Evolutionary conservation across 2,329 filamentous ascomycete species (phyloP), one percentile per base, ranked within the genome.

Genomic region (Lojkania enalia): DNA sequence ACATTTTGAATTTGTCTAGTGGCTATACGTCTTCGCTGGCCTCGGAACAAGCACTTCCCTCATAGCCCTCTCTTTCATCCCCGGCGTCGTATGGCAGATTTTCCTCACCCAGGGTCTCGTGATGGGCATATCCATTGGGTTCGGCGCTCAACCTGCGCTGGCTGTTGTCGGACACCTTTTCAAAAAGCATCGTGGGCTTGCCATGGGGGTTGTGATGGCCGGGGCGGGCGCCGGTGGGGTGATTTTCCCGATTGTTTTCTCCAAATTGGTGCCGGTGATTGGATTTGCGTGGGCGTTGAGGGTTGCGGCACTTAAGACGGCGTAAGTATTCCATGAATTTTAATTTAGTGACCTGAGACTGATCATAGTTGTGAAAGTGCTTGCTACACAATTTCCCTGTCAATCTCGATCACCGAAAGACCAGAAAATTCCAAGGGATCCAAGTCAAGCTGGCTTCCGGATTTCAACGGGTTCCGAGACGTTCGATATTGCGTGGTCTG

Each of bases 201-300:
- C 73, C 0, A 71, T 73, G 48, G 74, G 74, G 0, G 33, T 76
- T 1, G 73, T 73, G 1, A 67, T 71, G 5, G 62, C 69, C 2
- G 74, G 74, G 0, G 67, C 65, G 23, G 63, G 61, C 7, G 46
- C 74, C 2, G 67, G 71, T 38, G 77, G 64, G 3, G 79, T 85
- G 2, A 75, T 82, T 16, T 78, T 83, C 43, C 82, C 82, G 2
- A 73, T 79, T 32, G 69, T 78, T 39, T 76, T 86, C 50, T 72
- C 80, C 44, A 74, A 78, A 42, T 65, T 85, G 15, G 69, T 81
- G 5, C 76, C 77, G 0, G 59, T 63, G 11, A 68, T 85, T 7
- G 82, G 83, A 0, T 86, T 85, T 52, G 66, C 73, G 0, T 85
- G 82, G 79, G 74, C 81, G 1, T 78, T 84, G 18, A 74, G 86